Percentiles rank a stretch among this genome's conserved stretches.
Conservation (phyloP, 2,329 filamentous ascomycete genomes). For the Xylariomycetidae sp. region DNA sequence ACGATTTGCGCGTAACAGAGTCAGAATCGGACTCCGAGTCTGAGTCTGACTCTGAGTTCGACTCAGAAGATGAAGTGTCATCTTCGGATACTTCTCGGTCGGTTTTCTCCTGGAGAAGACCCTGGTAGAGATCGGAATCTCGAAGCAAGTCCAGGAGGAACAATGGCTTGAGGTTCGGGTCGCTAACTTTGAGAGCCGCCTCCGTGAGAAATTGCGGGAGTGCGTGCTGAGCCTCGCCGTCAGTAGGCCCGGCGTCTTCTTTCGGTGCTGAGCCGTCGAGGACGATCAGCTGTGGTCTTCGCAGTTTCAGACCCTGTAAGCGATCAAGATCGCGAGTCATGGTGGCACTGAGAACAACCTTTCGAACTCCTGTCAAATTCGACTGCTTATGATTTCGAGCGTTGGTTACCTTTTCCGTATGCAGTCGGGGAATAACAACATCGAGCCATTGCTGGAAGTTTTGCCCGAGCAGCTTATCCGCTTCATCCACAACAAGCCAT, state of each 20-base stretch:
- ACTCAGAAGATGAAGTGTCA: conserved; percentile 30
- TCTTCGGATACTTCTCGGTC: too few species aligned
- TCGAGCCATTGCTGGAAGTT: conserved; percentile 90
- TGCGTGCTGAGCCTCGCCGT: conserved; percentile 41
- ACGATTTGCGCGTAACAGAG: conserved; percentile 19
- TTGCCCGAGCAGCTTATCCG: conserved; percentile 85
- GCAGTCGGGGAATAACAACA: conserved; percentile 61
- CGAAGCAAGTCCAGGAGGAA: conserved; percentile 76
- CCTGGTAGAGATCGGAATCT: too few species aligned
- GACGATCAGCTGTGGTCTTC: conserved; percentile 70
- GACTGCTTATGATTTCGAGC: conserved; percentile 50
- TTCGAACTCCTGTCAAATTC: conserved; percentile 57
- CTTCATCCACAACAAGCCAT: conserved; percentile 92
- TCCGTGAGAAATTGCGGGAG: conserved; percentile 63
- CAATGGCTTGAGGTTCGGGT: conserved; percentile 71
- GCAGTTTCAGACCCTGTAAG: conserved; percentile 67
- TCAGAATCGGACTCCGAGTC: conserved; percentile 27
- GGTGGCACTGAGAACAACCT: conserved; percentile 85
- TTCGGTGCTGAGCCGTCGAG: conserved; percentile 52
- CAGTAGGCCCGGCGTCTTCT: conserved; percentile 29
- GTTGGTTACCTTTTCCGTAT: conserved; percentile 41
- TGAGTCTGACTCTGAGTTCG: conserved; percentile 30
- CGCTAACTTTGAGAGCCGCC: conserved; percentile 61
- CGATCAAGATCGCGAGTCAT: conserved; percentile 85
- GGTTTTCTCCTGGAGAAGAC: too few species aligned